Base-by-base conservation (phyloP, 257 asterid species). In the Lavandula angustifolia region DNA sequence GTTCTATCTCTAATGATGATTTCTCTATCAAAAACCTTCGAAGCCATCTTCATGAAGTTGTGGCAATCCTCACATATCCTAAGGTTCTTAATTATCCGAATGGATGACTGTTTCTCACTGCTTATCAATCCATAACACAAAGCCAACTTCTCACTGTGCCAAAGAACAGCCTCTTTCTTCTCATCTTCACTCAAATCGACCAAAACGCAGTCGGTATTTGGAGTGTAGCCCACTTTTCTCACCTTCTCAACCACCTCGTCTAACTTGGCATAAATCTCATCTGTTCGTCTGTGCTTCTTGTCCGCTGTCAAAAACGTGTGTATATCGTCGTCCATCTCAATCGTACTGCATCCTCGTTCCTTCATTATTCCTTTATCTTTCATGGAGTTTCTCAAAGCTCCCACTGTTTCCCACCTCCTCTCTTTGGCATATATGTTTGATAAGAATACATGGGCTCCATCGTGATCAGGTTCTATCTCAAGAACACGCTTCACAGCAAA, bases 1-100 rank as follows among this genome's bases (percentile, higher is more conserved):
- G 71, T 84, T 63, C 95, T 81, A 73, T 86, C 95, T 73, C 95
- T 86, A 10, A 86, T 73, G 12, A 86, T 72, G 22, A 86, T 86
- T 69, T 84, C 82, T 68, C 48, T 73, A 40, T 64, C 77, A 4
- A 74, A 84, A 9, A 64, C 91, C 73, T 75, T 81, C 1, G 95
- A 82, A 7, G 85, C 87, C 79, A 81, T 11, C 76, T 84, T 86
- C 91, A 86, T 80, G 49, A 86, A 86, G 66, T 78, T 75, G 42
- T 87, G 92, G 71, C 95, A 87, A 56, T 87, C 95, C 34, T 84
- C 87, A 33, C 95, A 87, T 16, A 87, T 80, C 74, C 95, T 73
- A 7, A 87, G 86, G 74, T 87, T 87, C 43, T 87, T 84, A 3
- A 87, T 82, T 62, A 84, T 79, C 6, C 74, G 78, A 49, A 79